These are phyloP conservation scores for Emergomyces pasteurianus DNA, from an alignment of 2,329 filamentous ascomycete genomes.

Conservation along the genomic window DNA sequence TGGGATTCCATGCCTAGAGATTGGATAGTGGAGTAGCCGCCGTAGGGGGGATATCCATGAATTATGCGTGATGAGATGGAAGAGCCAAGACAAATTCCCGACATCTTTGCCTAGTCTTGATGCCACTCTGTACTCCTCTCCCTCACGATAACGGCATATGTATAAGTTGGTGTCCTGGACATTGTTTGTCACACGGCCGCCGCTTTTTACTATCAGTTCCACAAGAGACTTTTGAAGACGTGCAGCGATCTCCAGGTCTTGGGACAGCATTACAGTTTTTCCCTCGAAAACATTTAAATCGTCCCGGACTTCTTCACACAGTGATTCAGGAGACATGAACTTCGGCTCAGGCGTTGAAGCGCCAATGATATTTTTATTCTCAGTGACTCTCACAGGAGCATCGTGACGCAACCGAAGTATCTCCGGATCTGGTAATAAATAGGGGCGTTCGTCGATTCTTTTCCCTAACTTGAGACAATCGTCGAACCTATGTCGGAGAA, in stretches of 20 bases:
- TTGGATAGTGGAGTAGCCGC: conserved; percentile 78
- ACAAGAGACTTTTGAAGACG: conserved; percentile 57
- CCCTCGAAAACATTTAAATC: conserved; percentile 63
- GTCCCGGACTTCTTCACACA: conserved; percentile 26
- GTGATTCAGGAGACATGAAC: conserved; percentile 22
- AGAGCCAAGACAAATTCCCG: conserved; percentile 88
- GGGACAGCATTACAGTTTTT: conserved; percentile 64
- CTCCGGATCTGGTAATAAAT: conserved; percentile 73
- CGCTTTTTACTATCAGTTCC: conserved; percentile 58
- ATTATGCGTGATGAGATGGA: conserved; percentile 79
- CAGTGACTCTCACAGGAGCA: conserved; percentile 44
- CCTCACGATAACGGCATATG: conserved; percentile 78
- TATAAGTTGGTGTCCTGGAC: conserved; percentile 68
- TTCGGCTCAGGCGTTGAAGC: conserved; percentile 47
- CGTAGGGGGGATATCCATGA: conserved; percentile 76
- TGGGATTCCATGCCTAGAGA: conserved; percentile 63
- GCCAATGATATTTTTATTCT: conserved; percentile 52
- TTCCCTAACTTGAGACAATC: conserved; percentile 90
- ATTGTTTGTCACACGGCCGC: conserved; percentile 54
- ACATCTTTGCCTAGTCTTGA: conserved; percentile 69
- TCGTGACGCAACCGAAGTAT: conserved; percentile 53
- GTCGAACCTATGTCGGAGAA: conserved; percentile 59
- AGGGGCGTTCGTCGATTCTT: conserved; percentile 79
- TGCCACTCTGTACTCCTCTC: conserved; percentile 63
- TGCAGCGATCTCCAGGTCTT: conserved; percentile 58